Evolutionary conservation across 371 early-diverging fungal species (phyloP).

Genomic region (Capillidium heterosporum): DNA sequence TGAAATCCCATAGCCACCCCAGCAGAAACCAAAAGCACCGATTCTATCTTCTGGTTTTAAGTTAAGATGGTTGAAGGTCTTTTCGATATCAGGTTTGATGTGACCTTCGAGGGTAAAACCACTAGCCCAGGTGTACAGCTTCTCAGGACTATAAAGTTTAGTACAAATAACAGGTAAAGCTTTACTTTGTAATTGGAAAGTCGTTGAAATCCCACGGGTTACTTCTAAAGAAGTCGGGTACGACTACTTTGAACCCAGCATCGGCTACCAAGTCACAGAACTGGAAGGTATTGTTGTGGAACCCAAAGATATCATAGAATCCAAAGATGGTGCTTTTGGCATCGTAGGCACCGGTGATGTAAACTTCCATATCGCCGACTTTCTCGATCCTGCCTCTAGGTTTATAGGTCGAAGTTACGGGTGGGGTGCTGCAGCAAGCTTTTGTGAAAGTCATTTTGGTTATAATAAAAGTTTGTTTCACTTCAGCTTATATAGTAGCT

Average conservation of each 20-base stretch:
- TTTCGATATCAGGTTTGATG: too few relatives aligned
- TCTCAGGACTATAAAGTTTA: too few relatives aligned
- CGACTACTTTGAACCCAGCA: conserved; percentile 32
- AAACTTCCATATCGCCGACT: conserved; percentile 19
- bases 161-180: too few relatives aligned
- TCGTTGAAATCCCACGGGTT: conserved; percentile 14
- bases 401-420: conserved; percentile 31
- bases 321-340: conserved; percentile 23
- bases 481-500: too few relatives aligned
- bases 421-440: conserved; percentile 40
- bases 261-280: conserved; percentile 37
- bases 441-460: conserved; percentile 29
- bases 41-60: not conserved
- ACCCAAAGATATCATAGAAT: conserved; percentile 26
- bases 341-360: conserved; percentile 19
- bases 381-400: conserved; percentile 25
- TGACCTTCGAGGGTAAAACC: too few relatives aligned
- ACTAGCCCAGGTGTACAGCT: too few relatives aligned
- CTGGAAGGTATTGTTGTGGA: conserved; percentile 31
- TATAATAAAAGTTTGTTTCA: too few relatives aligned
- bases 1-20: not conserved
- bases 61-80: not conserved
- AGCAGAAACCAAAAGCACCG: conserved; percentile 3
- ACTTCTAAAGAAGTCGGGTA: conserved; percentile 45
- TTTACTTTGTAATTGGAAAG: too few relatives aligned